Percentiles rank a stretch among this genome's conserved stretches.
phyloP scores from a whole-genome alignment of 805 yeast genomes.

The Pichia eremophila region DNA sequence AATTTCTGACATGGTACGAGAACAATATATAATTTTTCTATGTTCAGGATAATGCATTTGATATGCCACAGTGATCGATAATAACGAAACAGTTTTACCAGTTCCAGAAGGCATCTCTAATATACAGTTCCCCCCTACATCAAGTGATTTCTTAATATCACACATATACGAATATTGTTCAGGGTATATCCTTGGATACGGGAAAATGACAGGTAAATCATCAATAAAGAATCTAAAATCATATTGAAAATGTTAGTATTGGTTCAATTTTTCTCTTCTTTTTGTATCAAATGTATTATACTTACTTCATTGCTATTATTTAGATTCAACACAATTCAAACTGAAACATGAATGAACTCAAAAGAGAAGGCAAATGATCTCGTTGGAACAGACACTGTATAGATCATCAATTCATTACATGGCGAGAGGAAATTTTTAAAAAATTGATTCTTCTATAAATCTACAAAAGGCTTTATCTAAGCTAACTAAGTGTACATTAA shows the following conservation, averaged over 20 bases:
- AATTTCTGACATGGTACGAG: constrained; percentile 99
- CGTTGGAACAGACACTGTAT: no score
- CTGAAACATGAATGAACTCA: no score
- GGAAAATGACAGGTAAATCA: constrained; percentile 91
- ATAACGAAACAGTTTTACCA: constrained; percentile 88
- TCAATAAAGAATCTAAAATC: constrained; percentile 61
- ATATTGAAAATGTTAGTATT: background rate
- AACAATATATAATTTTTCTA: constrained; percentile 88
- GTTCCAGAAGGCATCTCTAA: constrained; percentile 99
- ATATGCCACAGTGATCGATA: constrained; percentile 88
- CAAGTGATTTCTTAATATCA: constrained; percentile 85
- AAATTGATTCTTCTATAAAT: no score
- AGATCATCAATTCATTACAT: no score
- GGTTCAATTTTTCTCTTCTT: no score
- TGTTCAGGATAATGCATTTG: constrained; percentile 92
- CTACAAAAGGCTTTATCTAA: no score
- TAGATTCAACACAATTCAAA: no score
- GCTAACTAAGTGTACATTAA: no score
- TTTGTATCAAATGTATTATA: background rate
- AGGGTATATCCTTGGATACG: constrained; percentile 94
- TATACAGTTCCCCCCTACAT: constrained; percentile 94
- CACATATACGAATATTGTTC: constrained; percentile 98
- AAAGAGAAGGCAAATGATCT: no score
- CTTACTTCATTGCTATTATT: background rate
- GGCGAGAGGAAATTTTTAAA: no score